Evolutionary conservation across 129 eudicot genomes (phyloP).

Genomic region (Artemisia argyi): DNA sequence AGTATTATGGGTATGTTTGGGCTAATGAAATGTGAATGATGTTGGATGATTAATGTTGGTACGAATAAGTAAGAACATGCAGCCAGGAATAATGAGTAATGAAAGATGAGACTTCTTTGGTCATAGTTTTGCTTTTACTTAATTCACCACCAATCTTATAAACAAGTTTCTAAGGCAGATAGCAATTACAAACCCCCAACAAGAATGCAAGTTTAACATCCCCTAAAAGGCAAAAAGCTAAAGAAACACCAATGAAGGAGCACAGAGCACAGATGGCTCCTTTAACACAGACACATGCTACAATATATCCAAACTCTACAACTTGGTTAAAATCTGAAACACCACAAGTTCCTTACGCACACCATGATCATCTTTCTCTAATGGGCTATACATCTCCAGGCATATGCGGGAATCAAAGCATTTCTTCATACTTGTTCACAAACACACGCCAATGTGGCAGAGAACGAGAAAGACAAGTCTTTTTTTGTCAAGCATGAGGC

Average conservation of each 20-base stretch:
- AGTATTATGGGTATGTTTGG: too few relatives aligned
- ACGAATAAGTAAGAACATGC: too few relatives aligned
- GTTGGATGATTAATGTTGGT: too few relatives aligned
- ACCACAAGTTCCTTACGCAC: constrained; percentile 20
- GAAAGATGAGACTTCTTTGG: too few relatives aligned
- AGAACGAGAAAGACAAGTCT: neutral
- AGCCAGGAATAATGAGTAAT: too few relatives aligned
- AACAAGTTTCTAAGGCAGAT: neutral
- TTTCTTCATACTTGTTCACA: neutral
- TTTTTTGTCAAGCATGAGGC: neutral
- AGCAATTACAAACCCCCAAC: neutral
- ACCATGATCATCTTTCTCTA: constrained; percentile 9
- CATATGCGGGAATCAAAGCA: neutral
- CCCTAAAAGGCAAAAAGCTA: neutral
- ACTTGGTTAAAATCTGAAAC: constrained; percentile 18
- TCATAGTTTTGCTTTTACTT: too few relatives aligned
- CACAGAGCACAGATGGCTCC: too few relatives aligned
- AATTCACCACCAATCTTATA: neutral
- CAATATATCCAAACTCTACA: constrained; percentile 9
- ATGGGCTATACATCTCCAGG: too few relatives aligned
- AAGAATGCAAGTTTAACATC: neutral
- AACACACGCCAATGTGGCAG: neutral
- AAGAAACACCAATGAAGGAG: neutral
- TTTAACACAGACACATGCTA: too few relatives aligned
- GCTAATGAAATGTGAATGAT: too few relatives aligned